Percentiles rank a stretch among this genome's conserved stretches.
Evolutionary conservation across 768 basidiomycete species (phyloP).

Genomic region (Phylloporus arenicola): DNA sequence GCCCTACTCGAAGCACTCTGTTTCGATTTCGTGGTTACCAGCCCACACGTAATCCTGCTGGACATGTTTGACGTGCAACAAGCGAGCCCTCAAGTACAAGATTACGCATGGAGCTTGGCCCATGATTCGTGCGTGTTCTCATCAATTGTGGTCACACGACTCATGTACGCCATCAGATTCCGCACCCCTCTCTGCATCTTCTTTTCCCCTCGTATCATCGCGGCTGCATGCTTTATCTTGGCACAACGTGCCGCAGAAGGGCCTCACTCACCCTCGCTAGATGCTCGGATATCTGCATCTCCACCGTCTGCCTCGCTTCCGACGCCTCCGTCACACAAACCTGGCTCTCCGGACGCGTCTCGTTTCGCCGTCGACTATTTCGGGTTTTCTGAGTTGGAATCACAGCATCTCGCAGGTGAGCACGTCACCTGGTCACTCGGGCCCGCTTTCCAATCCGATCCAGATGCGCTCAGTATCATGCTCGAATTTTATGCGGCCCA

Average conservation of each 20-base stretch:
- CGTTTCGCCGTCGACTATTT: conserved; percentile 66
- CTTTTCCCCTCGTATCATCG: conserved; percentile 63
- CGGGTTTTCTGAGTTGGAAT: conserved; percentile 54
- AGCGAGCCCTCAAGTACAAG: conserved; percentile 48
- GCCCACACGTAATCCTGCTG: conserved; percentile 70
- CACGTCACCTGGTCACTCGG: background rate
- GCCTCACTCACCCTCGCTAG: conserved; percentile 66
- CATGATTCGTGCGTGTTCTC: conserved; percentile 69
- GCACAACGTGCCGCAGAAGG: conserved; percentile 70
- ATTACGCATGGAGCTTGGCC: conserved; percentile 80
- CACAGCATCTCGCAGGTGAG: conserved; percentile 57
- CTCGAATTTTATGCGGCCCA: conserved; percentile 71
- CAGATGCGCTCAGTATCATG: conserved; percentile 62
- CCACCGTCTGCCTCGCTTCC: conserved; percentile 73
- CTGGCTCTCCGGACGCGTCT: conserved; percentile 63
- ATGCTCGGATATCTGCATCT: conserved; percentile 66
- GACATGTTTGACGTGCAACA: conserved; percentile 61
- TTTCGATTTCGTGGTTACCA: conserved; percentile 78
- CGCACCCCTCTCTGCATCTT: conserved; percentile 75
- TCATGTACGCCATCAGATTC: conserved; percentile 43
- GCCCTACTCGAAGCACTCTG: conserved; percentile 75
- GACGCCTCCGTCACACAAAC: conserved; percentile 75
- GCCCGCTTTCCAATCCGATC: conserved; percentile 3
- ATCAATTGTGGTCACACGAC: conserved; percentile 1
- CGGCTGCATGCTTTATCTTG: conserved; percentile 72